phyloP scores from a whole-genome alignment of 2,329 filamentous ascomycete species.

The Diaporthe caulivora region DNA sequence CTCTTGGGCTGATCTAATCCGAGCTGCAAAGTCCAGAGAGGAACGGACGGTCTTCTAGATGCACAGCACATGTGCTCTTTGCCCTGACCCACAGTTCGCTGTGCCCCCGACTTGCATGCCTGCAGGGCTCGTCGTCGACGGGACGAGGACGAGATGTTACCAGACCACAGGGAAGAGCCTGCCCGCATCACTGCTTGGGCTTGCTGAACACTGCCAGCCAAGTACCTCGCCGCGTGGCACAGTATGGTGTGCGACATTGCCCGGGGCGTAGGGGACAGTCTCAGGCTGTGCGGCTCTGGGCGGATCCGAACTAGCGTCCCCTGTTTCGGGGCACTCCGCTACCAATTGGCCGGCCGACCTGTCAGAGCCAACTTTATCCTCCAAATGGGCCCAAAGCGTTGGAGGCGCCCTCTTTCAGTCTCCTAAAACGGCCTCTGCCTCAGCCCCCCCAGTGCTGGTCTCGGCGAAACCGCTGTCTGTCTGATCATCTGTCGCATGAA shows the following conservation, averaged over 20 bases:
- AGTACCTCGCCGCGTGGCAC: background rate
- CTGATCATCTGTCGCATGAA: slow-evolving; percentile 38
- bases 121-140: slow-evolving; percentile 17
- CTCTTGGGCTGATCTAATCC: slow-evolving; percentile 11
- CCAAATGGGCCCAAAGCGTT: slow-evolving; percentile 25
- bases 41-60: slow-evolving; percentile 27
- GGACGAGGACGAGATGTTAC: slow-evolving; percentile 9
- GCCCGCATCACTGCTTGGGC: background rate
- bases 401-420: slow-evolving; percentile 27
- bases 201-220: background rate
- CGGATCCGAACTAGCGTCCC: slow-evolving; percentile 33
- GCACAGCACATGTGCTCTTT: background rate
- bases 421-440: slow-evolving; percentile 37
- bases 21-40: slow-evolving; percentile 11
- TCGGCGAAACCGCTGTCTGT: slow-evolving; percentile 31
- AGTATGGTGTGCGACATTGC: slow-evolving; percentile 21
- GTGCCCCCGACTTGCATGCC: slow-evolving; percentile 33
- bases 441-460: slow-evolving; percentile 34
- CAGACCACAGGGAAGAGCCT: slow-evolving; percentile 4
- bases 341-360: slow-evolving; percentile 26
- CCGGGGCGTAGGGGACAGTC: background rate
- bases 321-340: slow-evolving; percentile 11
- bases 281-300: slow-evolving; percentile 31
- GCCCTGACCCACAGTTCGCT: slow-evolving; percentile 26
- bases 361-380: slow-evolving; percentile 30